A percentile compares a stretch with the other conserved stretches of the same genome.
phyloP scores from a whole-genome alignment of 768 basidiomycete genomes.

The Strobilomyces dryophilus region DNA sequence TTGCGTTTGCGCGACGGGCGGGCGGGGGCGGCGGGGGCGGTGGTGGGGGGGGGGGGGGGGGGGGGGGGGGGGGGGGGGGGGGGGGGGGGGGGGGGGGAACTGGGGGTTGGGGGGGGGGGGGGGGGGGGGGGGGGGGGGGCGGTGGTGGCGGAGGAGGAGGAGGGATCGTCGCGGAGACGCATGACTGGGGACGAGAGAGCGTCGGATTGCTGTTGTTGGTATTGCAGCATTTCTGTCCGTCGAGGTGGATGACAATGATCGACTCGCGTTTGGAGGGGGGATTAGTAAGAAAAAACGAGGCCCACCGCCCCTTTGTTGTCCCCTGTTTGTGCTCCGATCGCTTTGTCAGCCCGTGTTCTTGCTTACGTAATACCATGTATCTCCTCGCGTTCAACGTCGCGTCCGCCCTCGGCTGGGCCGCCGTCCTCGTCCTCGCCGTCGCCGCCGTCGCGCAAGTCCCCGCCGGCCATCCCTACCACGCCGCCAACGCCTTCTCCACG shows the following conservation, averaged over 20 bases:
- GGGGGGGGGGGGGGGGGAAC: too few relatives aligned
- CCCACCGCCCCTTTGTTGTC: slow-evolving; percentile 14
- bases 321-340: neutral
- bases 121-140: too few relatives aligned
- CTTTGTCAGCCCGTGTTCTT: slow-evolving; percentile 3
- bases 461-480: slow-evolving; percentile 25
- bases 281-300: slow-evolving; percentile 34
- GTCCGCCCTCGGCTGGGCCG: slow-evolving; percentile 72
- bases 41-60: slow-evolving; percentile 12
- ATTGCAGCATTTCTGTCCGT: slow-evolving; percentile 26
- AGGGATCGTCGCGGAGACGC: slow-evolving; percentile 60
- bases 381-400: slow-evolving; percentile 74
- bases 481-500: slow-evolving; percentile 35
- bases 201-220: slow-evolving; percentile 21
- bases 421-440: slow-evolving; percentile 57
- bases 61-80: slow-evolving; percentile 12
- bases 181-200: slow-evolving; percentile 29
- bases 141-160: too few relatives aligned
- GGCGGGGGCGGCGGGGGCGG: neutral
- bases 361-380: slow-evolving; percentile 41
- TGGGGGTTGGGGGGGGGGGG: too few relatives aligned
- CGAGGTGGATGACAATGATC: slow-evolving; percentile 22
- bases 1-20: slow-evolving; percentile 60
- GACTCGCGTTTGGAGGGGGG: slow-evolving; percentile 28
- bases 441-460: slow-evolving; percentile 34